Percentiles rank a stretch among this genome's conserved stretches.
These are phyloP conservation scores for Plantago ovata DNA, from an alignment of 257 asterid genomes.

Conservation along the genomic window DNA sequence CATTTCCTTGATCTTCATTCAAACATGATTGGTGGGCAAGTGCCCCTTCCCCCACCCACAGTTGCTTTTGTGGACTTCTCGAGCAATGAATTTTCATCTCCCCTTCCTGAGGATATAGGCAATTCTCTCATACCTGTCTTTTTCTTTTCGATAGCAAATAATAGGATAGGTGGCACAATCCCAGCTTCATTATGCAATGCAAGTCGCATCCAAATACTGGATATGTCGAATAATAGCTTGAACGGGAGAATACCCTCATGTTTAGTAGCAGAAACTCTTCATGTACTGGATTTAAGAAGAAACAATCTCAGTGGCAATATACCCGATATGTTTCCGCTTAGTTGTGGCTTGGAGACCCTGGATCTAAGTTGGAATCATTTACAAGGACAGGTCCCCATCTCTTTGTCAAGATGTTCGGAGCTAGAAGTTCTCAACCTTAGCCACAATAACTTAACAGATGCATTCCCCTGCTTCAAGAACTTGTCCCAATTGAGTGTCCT, in stretches of 20 bases:
- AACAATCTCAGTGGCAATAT: conserved; percentile 42
- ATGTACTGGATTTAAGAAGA: conserved; percentile 36
- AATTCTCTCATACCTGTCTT: not conserved
- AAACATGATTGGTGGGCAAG: conserved; percentile 32
- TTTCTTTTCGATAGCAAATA: conserved; percentile 49
- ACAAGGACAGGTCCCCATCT: conserved; percentile 36
- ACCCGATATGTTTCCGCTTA: conserved; percentile 30
- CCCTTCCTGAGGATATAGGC: conserved; percentile 34
- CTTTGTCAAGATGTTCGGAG: conserved; percentile 34
- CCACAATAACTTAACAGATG: conserved; percentile 31
- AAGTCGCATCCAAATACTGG: conserved; percentile 36
- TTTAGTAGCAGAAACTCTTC: conserved; percentile 22
- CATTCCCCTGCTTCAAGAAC: conserved; percentile 40
- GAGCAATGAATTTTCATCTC: conserved; percentile 32
- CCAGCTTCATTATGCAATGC: conserved; percentile 57
- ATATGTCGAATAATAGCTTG: conserved; percentile 47
- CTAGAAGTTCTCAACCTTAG: conserved; percentile 46
- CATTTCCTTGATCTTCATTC: conserved; percentile 43
- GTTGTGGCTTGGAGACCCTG: conserved; percentile 34
- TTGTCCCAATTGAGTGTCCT: conserved; percentile 27
- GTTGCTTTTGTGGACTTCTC: conserved; percentile 43
- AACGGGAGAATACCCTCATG: conserved; percentile 45
- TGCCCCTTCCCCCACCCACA: conserved; percentile 30
- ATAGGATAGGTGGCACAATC: conserved; percentile 34
- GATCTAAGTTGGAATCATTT: conserved; percentile 43